A percentile compares a stretch with the other conserved stretches of the same genome.
Conservation (phyloP, 371 early-diverging fungal species). For the Lichtheimia ramosa region DNA sequence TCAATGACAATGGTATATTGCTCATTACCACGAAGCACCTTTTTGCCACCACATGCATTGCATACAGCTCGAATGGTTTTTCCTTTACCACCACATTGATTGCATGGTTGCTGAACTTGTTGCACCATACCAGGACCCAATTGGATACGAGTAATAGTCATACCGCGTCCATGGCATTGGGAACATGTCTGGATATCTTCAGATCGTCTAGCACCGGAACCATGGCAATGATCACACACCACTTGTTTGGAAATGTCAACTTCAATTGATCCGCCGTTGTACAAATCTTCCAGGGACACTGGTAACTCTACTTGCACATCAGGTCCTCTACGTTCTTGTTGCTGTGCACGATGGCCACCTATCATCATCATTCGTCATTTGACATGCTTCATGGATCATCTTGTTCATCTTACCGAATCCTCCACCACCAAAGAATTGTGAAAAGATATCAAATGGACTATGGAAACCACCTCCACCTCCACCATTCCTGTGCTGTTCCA, state of each 20-base stretch:
- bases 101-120: constrained; percentile 92
- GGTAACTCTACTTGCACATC: constrained; percentile 73
- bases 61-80: constrained; percentile 80
- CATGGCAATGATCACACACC: constrained; percentile 92
- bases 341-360: constrained; percentile 6
- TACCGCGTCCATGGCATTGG: constrained; percentile 81
- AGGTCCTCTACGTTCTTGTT: constrained; percentile 65
- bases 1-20: constrained; percentile 81
- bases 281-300: constrained; percentile 90
- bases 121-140: constrained; percentile 93
- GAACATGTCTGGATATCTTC: constrained; percentile 85
- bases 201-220: constrained; percentile 85
- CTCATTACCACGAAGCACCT: constrained; percentile 83
- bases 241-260: constrained; percentile 90
- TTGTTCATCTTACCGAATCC: constrained; percentile 10
- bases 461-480: constrained; percentile 69
- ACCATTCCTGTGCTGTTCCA: constrained; percentile 68
- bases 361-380: no score
- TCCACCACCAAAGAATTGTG: constrained; percentile 84
- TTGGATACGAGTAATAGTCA: constrained; percentile 79
- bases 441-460: constrained; percentile 93
- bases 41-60: constrained; percentile 80
- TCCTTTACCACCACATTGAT: constrained; percentile 89
- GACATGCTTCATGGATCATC: not conserved
- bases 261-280: constrained; percentile 80